phyloP scores from a whole-genome alignment of 2,329 filamentous ascomycete genomes.

The Trichophyton benhamiae region DNA sequence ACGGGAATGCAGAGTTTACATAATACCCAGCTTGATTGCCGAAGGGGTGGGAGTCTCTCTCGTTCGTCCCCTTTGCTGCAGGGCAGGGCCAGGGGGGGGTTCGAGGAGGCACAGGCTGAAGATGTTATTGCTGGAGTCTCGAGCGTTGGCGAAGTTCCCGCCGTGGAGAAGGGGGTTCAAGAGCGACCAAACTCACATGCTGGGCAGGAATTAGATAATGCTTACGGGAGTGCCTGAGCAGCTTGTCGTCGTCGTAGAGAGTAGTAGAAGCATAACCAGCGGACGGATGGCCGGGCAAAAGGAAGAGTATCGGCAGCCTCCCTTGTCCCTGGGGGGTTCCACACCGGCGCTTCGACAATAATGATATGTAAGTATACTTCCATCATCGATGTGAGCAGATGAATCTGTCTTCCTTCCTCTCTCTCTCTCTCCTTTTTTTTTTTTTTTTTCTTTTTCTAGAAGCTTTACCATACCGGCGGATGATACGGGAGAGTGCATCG shows the following conservation, averaged over 20 bases:
- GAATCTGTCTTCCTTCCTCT: too few species aligned
- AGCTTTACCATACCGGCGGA: background rate
- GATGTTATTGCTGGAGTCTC: background rate
- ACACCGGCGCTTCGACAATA: background rate
- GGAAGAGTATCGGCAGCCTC: background rate
- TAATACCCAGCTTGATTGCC: conserved; percentile 4
- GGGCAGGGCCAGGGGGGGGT: background rate
- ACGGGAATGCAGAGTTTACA: conserved; percentile 3
- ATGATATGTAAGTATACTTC: background rate
- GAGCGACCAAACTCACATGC: background rate
- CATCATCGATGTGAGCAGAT: too few species aligned
- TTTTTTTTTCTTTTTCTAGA: background rate
- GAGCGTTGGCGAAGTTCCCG: background rate
- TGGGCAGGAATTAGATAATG: background rate
- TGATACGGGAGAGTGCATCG: background rate
- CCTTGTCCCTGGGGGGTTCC: background rate
- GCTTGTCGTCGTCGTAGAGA: background rate
- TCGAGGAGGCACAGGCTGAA: background rate
- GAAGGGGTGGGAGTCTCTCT: background rate
- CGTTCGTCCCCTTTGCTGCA: background rate
- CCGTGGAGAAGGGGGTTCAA: background rate
- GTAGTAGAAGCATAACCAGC: background rate
- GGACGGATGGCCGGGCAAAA: background rate
- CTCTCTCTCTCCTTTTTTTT: too few species aligned
- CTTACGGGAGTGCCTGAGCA: background rate